phyloP scores from a whole-genome alignment of 305 asterid genomes.

The Fraxinus baroniana region DNA sequence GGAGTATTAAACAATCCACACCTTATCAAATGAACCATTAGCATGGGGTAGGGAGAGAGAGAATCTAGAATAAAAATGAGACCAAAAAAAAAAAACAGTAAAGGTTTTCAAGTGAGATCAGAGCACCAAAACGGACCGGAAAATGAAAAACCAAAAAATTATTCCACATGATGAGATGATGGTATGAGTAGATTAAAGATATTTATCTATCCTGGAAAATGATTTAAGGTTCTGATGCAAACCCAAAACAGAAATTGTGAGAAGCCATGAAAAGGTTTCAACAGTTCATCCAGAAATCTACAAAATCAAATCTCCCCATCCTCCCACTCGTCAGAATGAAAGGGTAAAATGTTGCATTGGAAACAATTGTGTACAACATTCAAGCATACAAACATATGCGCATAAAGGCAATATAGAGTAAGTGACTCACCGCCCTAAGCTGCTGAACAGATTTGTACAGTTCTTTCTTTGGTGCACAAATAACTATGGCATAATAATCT shows the following conservation, averaged over 20 bases:
- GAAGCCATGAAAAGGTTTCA: background rate
- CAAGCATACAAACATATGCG: slow-evolving; percentile 6
- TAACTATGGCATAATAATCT: slow-evolving; percentile 80
- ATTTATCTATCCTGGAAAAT: background rate
- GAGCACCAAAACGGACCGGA: background rate
- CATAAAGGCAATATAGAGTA: background rate
- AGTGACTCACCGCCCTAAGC: slow-evolving; percentile 78
- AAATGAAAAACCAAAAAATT: background rate
- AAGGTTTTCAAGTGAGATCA: background rate
- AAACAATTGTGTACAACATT: background rate
- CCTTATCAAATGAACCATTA: background rate
- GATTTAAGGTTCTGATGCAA: background rate
- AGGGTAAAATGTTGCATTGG: slow-evolving; percentile 3
- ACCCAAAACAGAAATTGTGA: background rate
- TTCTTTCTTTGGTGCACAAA: slow-evolving; percentile 86
- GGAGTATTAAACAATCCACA: background rate
- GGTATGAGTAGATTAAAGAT: background rate
- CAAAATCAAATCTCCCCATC: slow-evolving; percentile 1
- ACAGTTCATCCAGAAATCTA: background rate
- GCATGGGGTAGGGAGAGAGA: too few species aligned
- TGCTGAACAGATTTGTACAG: slow-evolving; percentile 88
- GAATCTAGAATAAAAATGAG: too few species aligned
- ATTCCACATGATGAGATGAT: background rate
- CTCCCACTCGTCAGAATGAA: background rate
- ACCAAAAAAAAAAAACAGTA: background rate